Percentiles rank a stretch among this genome's conserved stretches.
These are phyloP conservation scores for Debaryomyces prosopidis DNA, from an alignment of 805 yeast species.

Conservation along the genomic window DNA sequence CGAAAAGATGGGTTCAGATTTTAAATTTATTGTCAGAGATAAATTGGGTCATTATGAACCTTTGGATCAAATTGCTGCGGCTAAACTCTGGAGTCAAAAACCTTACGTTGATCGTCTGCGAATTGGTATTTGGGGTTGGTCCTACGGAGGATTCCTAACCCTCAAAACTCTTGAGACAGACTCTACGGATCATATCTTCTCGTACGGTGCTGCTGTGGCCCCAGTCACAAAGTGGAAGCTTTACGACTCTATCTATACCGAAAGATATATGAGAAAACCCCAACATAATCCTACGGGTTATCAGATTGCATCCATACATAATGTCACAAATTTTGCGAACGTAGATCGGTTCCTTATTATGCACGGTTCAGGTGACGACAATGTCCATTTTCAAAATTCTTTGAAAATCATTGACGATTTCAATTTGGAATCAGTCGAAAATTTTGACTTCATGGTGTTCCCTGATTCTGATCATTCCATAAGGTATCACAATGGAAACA, in stretches of 20 bases:
- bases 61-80: conserved; percentile 84
- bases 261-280: conserved; percentile 69
- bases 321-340: conserved; percentile 44
- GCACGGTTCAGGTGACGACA: conserved; percentile 86
- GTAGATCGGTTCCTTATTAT: conserved; percentile 63
- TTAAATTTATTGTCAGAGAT: conserved; percentile 79
- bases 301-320: conserved; percentile 42
- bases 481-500: conserved; percentile 68
- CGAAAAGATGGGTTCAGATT: conserved; percentile 47
- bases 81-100: conserved; percentile 62
- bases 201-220: conserved; percentile 79
- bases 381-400: conserved; percentile 77
- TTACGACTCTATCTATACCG: conserved; percentile 79
- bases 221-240: conserved; percentile 80
- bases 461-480: conserved; percentile 82
- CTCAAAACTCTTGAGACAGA: conserved; percentile 74
- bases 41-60: conserved; percentile 82
- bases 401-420: conserved; percentile 62
- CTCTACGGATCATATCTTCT: conserved; percentile 53
- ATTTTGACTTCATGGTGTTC: conserved; percentile 76
- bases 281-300: conserved; percentile 51
- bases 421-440: conserved; percentile 73
- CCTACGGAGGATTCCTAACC: conserved; percentile 80
- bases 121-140: conserved; percentile 86
- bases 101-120: conserved; percentile 59